Conservation (phyloP, 257 asterid genomes). For the Handroanthus guayacan region DNA sequence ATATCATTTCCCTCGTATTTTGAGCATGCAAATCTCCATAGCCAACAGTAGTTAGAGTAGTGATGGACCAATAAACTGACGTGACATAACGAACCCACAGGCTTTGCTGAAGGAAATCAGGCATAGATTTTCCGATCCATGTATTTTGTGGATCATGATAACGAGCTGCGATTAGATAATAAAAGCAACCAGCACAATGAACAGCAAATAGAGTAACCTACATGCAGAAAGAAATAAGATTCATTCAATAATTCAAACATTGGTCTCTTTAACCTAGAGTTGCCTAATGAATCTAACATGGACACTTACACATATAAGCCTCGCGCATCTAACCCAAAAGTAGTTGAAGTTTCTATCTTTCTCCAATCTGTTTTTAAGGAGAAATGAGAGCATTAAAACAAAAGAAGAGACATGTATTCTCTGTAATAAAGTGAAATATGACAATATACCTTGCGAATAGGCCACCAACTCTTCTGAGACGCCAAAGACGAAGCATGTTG, state of each 20-base stretch:
- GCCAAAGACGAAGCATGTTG: constrained; percentile 73
- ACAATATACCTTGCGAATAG: constrained; percentile 51
- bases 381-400: not conserved
- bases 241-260: not conserved
- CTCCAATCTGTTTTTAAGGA: constrained; percentile 54
- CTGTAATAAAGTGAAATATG: not conserved
- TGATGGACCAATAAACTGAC: constrained; percentile 65
- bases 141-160: constrained; percentile 42
- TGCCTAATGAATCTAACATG: not conserved
- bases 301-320: constrained; percentile 59
- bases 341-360: constrained; percentile 56
- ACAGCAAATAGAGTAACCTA: constrained; percentile 62
- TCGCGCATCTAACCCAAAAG: constrained; percentile 60
- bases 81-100: constrained; percentile 56
- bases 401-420: not conserved
- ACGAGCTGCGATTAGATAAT: constrained; percentile 67
- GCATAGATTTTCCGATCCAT: constrained; percentile 51
- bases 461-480: constrained; percentile 63
- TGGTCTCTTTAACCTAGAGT: not conserved
- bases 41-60: constrained; percentile 64
- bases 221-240: constrained; percentile 27
- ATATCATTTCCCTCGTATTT: constrained; percentile 55
- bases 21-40: constrained; percentile 67
- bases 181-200: constrained; percentile 88
- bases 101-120: constrained; percentile 41